Evolutionary conservation across 1,284 basidiomycete genomes (phyloP), one percentile per base, ranked within the genome.

Genomic region (Mycena sp.): DNA sequence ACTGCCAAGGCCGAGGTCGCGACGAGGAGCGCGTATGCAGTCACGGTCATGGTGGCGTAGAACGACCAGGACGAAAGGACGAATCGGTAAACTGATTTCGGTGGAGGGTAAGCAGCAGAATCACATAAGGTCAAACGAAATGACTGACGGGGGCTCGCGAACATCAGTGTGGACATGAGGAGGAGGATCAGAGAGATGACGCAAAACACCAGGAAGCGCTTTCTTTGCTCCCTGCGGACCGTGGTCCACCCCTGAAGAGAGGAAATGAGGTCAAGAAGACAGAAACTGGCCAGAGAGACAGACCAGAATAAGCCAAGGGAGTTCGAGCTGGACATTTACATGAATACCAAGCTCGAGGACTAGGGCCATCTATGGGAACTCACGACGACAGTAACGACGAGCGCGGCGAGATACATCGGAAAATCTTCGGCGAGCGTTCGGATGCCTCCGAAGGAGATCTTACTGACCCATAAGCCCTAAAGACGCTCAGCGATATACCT

Each of bases 41-140:
- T 38, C 16, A 62, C 25, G 23, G 57, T 49, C 60, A 77, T 70
- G n/a, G 72, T 72, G 26, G 78, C 74, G 61, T 81, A 81, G 63
- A 80, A 80, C 6, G 77, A 71, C 85, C 86, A 87, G 1, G 71
- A 73, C 14, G 57, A 46, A 67, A 86, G 82, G 43, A 83, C 81
- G 61, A 82, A 83, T 19, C 78, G 80, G 72, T 85, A 86, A 4
- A 83, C 79, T 78, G n/a, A n/a, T n/a, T n/a, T n/a, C n/a, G n/a
- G n/a, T n/a, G n/a, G n/a, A n/a, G n/a, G n/a, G n/a, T n/a, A n/a
- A n/a, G n/a, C n/a, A n/a, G n/a, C n/a, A 35, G 9, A 35, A 67
- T 19, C 21, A 16, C 25, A 17, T n/a, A 25, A 16, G 17, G 23
- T 19, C 26, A 35, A 35, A 53, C 16, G 38, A 55, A 44, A 54